Evolutionary conservation across 164 flowering plant species (phyloP).

Genomic region (Vitis labrusca): DNA sequence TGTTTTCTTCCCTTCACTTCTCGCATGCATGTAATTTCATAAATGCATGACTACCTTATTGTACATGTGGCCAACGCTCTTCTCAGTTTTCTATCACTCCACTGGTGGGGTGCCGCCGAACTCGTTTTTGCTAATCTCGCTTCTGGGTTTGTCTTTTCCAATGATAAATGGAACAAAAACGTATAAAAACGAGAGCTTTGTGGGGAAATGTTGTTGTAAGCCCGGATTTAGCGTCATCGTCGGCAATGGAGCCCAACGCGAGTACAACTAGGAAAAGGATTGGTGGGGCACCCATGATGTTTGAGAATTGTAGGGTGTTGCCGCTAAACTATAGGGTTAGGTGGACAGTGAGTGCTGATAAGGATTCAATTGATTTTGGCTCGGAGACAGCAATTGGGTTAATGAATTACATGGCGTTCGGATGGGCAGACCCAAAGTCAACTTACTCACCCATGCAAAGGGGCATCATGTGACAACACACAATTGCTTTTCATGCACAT

Average conservation of each 20-base stretch:
- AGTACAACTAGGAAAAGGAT: conserved; percentile 2
- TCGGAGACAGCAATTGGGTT: conserved; percentile 67
- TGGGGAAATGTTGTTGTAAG: conserved; percentile 21
- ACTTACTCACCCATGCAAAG: conserved; percentile 53
- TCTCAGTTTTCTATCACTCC: conserved; percentile 12
- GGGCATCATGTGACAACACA: conserved; percentile 58
- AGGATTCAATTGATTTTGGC: conserved; percentile 64
- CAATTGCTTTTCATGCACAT: too few species aligned
- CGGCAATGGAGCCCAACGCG: conserved; percentile 6
- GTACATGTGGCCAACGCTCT: too few species aligned
- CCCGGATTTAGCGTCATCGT: conserved; percentile 29
- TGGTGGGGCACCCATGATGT: conserved; percentile 62
- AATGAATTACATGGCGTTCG: conserved; percentile 82
- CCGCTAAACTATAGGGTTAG: conserved; percentile 63
- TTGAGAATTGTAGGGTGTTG: conserved; percentile 72
- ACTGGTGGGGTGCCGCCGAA: conserved; percentile 81
- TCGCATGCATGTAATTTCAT: too few species aligned
- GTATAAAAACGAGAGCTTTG: conserved; percentile 60
- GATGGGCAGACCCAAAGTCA: conserved; percentile 75
- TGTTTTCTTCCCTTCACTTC: too few species aligned
- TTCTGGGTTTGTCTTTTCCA: conserved; percentile 66
- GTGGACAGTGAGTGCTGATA: conserved; percentile 59
- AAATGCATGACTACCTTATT: too few species aligned
- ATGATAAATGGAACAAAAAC: conserved; percentile 56
- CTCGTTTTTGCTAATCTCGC: conserved; percentile 64